These are phyloP conservation scores for Cladobotryum protrusum DNA, from an alignment of 2,329 filamentous ascomycete genomes.

Conservation along the genomic window DNA sequence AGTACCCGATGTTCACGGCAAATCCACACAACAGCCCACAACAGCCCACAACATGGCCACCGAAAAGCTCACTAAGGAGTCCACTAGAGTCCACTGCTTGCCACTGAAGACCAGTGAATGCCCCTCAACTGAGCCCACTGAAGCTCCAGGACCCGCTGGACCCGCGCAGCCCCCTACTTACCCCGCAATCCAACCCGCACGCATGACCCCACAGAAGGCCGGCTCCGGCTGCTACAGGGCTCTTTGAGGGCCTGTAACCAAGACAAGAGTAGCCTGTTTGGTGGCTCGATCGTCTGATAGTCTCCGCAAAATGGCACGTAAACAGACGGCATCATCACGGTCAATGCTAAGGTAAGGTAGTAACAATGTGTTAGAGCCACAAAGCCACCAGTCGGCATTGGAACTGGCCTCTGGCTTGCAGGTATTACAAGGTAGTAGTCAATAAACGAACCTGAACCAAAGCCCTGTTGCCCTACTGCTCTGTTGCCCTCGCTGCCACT, in stretches of 20 bases:
- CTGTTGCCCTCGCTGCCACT: constrained; percentile 5
- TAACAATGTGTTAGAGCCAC: no score
- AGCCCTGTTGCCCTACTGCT: no score
- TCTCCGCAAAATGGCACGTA: constrained; percentile 9
- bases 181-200: constrained; percentile 23
- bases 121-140: not conserved
- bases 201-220: constrained; percentile 21
- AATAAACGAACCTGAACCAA: not conserved
- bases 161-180: constrained; percentile 11
- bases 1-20: not conserved
- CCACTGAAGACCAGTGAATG: not conserved
- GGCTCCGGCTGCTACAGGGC: constrained; percentile 1
- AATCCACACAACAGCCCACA: not conserved
- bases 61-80: not conserved
- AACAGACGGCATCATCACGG: not conserved
- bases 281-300: constrained; percentile 10
- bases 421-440: not conserved
- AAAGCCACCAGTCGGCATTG: not conserved
- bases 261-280: not conserved
- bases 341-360: not conserved
- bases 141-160: constrained; percentile 1
- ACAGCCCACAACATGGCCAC: not conserved
- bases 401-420: not conserved
- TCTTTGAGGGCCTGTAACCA: not conserved
- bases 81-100: not conserved